Evolutionary conservation across 768 basidiomycete genomes (phyloP), one percentile per base, ranked within the genome.

Genomic region (Leccinum arenicola): DNA sequence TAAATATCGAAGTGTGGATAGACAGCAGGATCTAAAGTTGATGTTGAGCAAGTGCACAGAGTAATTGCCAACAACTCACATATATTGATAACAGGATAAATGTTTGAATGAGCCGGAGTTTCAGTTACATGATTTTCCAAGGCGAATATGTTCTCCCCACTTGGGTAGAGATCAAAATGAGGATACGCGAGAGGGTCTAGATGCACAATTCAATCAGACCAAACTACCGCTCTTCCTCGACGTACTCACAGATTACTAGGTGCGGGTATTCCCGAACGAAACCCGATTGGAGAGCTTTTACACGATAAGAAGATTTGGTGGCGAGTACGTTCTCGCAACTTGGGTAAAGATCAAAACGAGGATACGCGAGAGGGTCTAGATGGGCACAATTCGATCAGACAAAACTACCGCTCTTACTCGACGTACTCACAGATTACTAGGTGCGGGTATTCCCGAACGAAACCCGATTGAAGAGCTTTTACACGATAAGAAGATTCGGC

Each of bases 221-320:
- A 35, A 55, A 12, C 10, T 23, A 8, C 38, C 17, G n/a, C 27
- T n/a, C 19, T 35, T 23, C 23, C n/a, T 23, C 12, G 23, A 14
- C 5, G 40, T 7, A 60, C 74, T 64, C 59, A 75, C 74, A 73
- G 27, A 72, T 68, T 12, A 68, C 64, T 33, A 72, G 50, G 25
- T 63, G 55, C 3, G 74, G 67, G 38, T 73, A 74, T 40, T 61
- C 57, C 40, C 9, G 40, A n/a, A 43, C n/a, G 40, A 19, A 43
- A 43, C 89, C 88, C 23, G 84, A 86, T 15, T 86, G 81, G 12
- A 80, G 81, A 19, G 82, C 66, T 43, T 77, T 64, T 33, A 69
- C 8, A 29, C 8, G 29, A 29, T 29, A 29, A 29, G 29, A 29
- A 29, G 7, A 29, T 29, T 29, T 29, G 29, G 29, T 29, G 40